Base-by-base conservation (phyloP, 2,329 filamentous ascomycete species). In the Fusarium circinatum region DNA sequence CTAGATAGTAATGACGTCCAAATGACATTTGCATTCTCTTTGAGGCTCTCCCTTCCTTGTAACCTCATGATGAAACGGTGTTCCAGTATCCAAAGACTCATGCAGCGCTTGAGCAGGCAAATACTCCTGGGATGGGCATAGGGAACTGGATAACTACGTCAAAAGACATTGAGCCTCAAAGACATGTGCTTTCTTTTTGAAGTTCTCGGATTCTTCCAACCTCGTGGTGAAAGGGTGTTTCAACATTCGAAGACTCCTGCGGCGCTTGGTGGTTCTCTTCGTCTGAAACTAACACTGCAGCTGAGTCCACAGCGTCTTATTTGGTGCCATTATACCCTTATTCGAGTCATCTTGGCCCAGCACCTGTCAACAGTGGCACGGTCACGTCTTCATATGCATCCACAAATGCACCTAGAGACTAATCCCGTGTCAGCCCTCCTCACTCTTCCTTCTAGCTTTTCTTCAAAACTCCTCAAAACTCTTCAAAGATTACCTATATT, bases 21-120 rank as follows among this genome's bases (percentile, higher is more conserved):
- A 34, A 34, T 15, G 32, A 8, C 32, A 34, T 34, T 34, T 34
- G 13, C 14, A 0, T 34, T 34, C 32, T 34, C 6, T 34, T 24
- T 24, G 3, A 34, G 11, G 30, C 7, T 14, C 17, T 14, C 2
- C 0, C 0, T 7, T 24, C 1, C 22, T 18, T 24, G 22, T 2
- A 6, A 24, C 5, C 12, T 24, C 6, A 51, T 8, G 15, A 3
- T 24, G 30, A 15, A 51, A 7, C 0, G 0, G 6, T 20, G 17
- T 7, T 14, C 0, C 11, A 18, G 15, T 0, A 13, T 24, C 15
- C 2, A 24, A 34, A 24, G 17, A 8, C n/a, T 51, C 6, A 4
- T 24, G 8, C 2, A 5, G 6, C 3, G 10, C 12, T 24, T 15
- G 4, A 0, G 8, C 6, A 24, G 13, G 13, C 6, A 18, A 45